Conservation (phyloP, 2,329 filamentous ascomycete species). For the Trichoderma sp. region DNA sequence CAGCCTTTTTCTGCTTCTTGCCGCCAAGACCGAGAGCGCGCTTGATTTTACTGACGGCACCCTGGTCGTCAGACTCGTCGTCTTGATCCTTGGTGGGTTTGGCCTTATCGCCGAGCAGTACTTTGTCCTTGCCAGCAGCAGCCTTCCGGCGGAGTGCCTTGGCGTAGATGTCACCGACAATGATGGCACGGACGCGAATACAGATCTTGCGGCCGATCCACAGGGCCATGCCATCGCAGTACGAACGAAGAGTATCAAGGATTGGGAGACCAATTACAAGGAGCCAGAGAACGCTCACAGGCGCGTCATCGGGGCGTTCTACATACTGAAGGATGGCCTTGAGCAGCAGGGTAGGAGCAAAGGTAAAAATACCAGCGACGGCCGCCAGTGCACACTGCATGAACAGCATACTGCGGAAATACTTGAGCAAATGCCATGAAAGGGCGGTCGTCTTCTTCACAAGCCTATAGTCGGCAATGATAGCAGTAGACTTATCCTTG, state of each 20-base stretch:
- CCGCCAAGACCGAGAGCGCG: constrained; percentile 64
- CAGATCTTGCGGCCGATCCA: constrained; percentile 96
- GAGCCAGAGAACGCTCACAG: constrained; percentile 89
- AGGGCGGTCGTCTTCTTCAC: constrained; percentile 80
- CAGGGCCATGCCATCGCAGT: constrained; percentile 82
- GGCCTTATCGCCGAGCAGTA: constrained; percentile 61
- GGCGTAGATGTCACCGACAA: constrained; percentile 96
- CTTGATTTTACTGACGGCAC: constrained; percentile 56
- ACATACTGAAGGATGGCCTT: constrained; percentile 93
- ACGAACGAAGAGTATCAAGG: constrained; percentile 78
- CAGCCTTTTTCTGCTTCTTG: constrained; percentile 53
- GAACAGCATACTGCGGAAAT: constrained; percentile 78
- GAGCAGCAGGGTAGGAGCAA: constrained; percentile 86
- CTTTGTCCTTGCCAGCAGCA: constrained; percentile 73
- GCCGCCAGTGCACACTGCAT: constrained; percentile 81
- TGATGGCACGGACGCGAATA: constrained; percentile 88
- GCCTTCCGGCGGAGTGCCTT: constrained; percentile 93
- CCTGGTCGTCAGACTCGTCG: constrained; percentile 42
- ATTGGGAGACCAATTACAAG: constrained; percentile 90
- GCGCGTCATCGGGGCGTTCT: constrained; percentile 76
- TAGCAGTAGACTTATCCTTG: constrained; percentile 81
- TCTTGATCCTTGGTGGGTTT: constrained; percentile 40
- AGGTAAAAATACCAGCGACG: constrained; percentile 80
- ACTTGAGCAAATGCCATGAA: constrained; percentile 78
- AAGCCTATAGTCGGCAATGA: constrained; percentile 82